Conservation (phyloP, 306 rosid species). For the Medicago truncatula region DNA sequence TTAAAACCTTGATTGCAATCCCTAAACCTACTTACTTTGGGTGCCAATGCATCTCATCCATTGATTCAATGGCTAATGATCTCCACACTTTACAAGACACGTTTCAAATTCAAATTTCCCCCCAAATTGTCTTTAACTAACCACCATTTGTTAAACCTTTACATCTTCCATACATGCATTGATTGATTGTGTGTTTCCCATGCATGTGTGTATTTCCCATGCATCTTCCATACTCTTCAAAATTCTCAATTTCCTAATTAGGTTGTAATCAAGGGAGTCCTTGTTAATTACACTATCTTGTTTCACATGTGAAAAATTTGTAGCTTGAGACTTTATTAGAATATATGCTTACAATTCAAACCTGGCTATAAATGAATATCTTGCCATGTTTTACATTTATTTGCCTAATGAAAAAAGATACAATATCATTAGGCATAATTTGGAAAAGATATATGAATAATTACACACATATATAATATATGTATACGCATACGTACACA, state of each 20-base stretch:
- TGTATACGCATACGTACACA: background rate
- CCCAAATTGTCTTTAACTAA: no score
- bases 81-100: no score
- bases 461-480: background rate
- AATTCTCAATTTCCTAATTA: constrained; percentile 13
- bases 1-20: no score
- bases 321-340: background rate
- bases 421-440: background rate
- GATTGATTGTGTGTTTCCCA: no score
- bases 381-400: background rate
- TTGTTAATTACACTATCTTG: background rate
- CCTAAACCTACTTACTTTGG: no score
- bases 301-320: background rate
- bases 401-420: background rate
- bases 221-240: background rate
- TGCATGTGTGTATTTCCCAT: no score
- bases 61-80: no score
- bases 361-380: background rate
- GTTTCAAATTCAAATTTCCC: no score
- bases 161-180: no score
- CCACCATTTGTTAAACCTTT: no score
- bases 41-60: no score
- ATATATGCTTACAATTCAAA: background rate
- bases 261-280: constrained; percentile 26
- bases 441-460: background rate